Evolutionary conservation across 2,329 filamentous ascomycete species (phyloP).

Genomic region (Westerdykella sp.): DNA sequence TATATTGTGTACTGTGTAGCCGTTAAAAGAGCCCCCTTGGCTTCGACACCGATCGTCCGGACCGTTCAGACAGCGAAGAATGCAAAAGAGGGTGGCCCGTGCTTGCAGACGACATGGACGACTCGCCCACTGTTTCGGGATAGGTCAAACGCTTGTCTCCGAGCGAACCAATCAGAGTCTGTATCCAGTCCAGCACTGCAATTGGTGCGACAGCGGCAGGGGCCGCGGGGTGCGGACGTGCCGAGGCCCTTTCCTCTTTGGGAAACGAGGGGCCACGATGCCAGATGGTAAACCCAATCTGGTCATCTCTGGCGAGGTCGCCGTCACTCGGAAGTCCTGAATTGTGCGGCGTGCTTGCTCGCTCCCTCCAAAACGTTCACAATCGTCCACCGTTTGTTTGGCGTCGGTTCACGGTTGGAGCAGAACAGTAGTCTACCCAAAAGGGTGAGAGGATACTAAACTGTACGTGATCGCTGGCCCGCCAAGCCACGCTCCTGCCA

Average conservation of each 20-base stretch:
- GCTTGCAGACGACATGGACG: no score
- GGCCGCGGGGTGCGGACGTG: background rate
- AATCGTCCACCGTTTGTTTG: background rate
- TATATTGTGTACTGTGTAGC: conserved; percentile 1
- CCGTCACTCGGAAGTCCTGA: background rate
- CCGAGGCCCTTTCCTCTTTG: background rate
- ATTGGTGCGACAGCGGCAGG: background rate
- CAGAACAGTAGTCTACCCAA: no score
- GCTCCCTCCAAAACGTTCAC: background rate
- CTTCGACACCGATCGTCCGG: conserved; percentile 15
- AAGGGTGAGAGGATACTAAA: no score
- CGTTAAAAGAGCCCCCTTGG: conserved; percentile 8
- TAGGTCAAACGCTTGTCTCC: background rate
- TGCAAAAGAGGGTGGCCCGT: conserved; percentile 5
- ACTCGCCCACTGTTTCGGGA: conserved; percentile 7
- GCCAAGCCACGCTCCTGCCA: background rate
- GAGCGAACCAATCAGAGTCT: conserved; percentile 4
- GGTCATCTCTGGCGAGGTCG: background rate
- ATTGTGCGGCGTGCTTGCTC: no score
- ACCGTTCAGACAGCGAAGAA: conserved; percentile 5
- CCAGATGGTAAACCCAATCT: background rate
- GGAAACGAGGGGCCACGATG: no score
- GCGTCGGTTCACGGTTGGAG: background rate
- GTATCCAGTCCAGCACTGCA: background rate
- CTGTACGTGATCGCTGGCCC: no score